A percentile compares a stretch with the other conserved stretches of the same genome.
Conservation (phyloP, 495 filamentous ascomycete genomes). For the Hamigera avellanea region DNA sequence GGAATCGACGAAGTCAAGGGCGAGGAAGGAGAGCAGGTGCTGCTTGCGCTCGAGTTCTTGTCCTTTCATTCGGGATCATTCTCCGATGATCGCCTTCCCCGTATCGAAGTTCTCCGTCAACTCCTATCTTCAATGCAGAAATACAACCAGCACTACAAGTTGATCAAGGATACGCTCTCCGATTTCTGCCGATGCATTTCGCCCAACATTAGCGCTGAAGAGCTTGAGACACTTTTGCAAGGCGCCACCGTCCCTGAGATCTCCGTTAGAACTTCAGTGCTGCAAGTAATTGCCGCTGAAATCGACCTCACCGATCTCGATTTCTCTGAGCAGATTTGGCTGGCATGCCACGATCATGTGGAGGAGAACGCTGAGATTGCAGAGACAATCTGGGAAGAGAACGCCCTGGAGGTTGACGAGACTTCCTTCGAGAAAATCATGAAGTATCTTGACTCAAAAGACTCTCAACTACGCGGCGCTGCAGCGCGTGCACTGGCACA, state of each 20-base stretch:
- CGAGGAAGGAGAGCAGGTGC: slow-evolving; percentile 72
- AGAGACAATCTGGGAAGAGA: slow-evolving; percentile 87
- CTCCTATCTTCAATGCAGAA: slow-evolving; percentile 74
- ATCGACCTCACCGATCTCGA: slow-evolving; percentile 78
- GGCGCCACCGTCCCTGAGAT: slow-evolving; percentile 68
- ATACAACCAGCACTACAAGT: slow-evolving; percentile 86
- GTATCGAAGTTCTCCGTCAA: slow-evolving; percentile 53
- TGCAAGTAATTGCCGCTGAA: slow-evolving; percentile 85
- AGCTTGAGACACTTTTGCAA: slow-evolving; percentile 58
- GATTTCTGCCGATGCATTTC: slow-evolving; percentile 74
- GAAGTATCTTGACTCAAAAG: slow-evolving; percentile 66
- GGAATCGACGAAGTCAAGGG: slow-evolving; percentile 55
- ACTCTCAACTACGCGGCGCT: slow-evolving; percentile 70
- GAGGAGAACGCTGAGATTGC: slow-evolving; percentile 81
- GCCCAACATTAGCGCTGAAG: slow-evolving; percentile 54
- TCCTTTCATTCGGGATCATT: slow-evolving; percentile 74
- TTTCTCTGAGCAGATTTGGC: slow-evolving; percentile 86
- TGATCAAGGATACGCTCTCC: slow-evolving; percentile 80
- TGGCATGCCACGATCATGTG: slow-evolving; percentile 80
- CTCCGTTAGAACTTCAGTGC: slow-evolving; percentile 68
- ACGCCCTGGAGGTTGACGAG: slow-evolving; percentile 61
- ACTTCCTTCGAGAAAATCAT: slow-evolving; percentile 52
- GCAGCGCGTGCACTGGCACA: slow-evolving; percentile 75
- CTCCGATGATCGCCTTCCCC: slow-evolving; percentile 60
- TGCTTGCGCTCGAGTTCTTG: slow-evolving; percentile 83